phyloP scores from a whole-genome alignment of 352 stramenopile genomes.

The Phytophthora tubulina region DNA sequence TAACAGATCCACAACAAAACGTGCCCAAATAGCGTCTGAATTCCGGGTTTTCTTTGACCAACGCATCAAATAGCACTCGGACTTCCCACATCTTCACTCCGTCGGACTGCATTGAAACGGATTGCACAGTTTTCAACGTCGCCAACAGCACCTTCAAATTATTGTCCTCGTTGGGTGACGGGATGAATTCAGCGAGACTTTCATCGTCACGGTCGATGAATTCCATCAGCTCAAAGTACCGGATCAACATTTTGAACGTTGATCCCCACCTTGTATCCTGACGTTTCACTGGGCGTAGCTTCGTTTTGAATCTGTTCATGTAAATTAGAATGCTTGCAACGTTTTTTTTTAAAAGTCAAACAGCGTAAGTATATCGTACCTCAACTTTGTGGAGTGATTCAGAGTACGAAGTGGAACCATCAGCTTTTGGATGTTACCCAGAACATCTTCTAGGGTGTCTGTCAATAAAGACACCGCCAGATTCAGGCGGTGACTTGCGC shows the following conservation, averaged over 20 bases:
- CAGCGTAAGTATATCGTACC: background rate
- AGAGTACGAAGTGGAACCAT: slow-evolving; percentile 16
- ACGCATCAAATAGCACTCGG: background rate
- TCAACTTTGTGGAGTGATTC: slow-evolving; percentile 16
- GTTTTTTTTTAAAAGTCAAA: background rate
- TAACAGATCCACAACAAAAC: background rate
- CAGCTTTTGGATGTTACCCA: slow-evolving; percentile 13
- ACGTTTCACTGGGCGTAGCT: background rate
- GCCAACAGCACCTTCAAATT: background rate
- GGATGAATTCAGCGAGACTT: slow-evolving; percentile 16
- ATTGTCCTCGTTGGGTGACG: slow-evolving; percentile 7
- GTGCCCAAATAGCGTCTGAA: slow-evolving; percentile 2
- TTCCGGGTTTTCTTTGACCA: slow-evolving; percentile 7
- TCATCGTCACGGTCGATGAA: slow-evolving; percentile 22
- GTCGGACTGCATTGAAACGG: slow-evolving; percentile 1
- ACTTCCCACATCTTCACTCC: slow-evolving; percentile 5
- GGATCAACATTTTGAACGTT: slow-evolving; percentile 15
- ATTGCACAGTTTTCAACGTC: background rate
- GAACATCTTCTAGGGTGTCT: background rate
- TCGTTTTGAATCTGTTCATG: slow-evolving; percentile 19
- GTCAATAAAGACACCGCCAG: slow-evolving; percentile 8
- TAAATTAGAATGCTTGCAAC: too few relatives aligned
- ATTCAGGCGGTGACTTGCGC: slow-evolving; percentile 15
- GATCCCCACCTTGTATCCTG: slow-evolving; percentile 16
- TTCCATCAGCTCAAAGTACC: slow-evolving; percentile 12